phyloP scores from a whole-genome alignment of 116 monocot genomes.

The Papilionanthe hybrid region DNA sequence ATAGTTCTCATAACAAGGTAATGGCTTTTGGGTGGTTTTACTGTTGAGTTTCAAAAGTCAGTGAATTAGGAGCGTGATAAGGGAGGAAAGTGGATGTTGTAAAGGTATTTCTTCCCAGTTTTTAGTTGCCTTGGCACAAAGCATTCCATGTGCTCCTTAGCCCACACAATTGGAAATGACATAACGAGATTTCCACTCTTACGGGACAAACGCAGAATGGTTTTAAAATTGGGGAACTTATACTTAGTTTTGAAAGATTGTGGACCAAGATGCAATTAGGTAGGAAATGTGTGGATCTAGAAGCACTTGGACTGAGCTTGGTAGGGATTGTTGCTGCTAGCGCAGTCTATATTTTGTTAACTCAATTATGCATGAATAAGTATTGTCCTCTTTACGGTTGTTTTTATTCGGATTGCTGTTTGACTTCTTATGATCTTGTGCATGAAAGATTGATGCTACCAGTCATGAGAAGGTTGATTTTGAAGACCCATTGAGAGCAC shows the following conservation, averaged over 20 bases:
- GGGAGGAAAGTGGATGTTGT: conserved; percentile 1
- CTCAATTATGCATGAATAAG: background rate
- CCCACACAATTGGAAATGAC: background rate
- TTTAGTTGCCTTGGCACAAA: background rate
- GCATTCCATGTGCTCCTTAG: background rate
- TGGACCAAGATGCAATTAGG: background rate
- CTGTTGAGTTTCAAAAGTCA: background rate
- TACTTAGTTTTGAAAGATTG: background rate
- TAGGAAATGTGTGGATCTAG: background rate
- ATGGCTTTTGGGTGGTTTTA: background rate
- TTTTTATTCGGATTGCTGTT: background rate
- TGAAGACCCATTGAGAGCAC: conserved; percentile 20
- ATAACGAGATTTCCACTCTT: background rate
- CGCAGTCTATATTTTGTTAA: background rate
- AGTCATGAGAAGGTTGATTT: conserved; percentile 15
- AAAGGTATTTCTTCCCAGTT: background rate
- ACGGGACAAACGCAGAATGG: background rate
- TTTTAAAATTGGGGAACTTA: background rate
- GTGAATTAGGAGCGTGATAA: background rate
- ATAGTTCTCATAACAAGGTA: background rate
- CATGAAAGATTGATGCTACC: conserved; percentile 8
- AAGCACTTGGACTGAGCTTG: background rate
- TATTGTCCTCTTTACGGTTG: background rate
- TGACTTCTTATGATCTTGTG: background rate
- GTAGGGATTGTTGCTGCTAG: background rate